Evolutionary conservation across 108 stramenopile genomes (phyloP), one percentile per base, ranked within the genome.

Genomic region (Heterococcus sp.): DNA sequence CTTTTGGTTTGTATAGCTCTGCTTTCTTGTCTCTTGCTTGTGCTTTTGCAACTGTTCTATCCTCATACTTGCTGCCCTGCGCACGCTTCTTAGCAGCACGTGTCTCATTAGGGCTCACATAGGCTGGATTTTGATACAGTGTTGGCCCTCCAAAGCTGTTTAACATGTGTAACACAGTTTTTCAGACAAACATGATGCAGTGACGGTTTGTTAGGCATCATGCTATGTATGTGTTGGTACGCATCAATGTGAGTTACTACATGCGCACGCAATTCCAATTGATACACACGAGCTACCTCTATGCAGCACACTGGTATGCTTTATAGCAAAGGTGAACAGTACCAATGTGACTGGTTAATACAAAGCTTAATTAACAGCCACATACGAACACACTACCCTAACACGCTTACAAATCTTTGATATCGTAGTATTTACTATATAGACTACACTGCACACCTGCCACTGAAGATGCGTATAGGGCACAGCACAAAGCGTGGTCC

Each of bases 401-500:
- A n/a, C n/a, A n/a, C n/a, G n/a, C n/a, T n/a, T n/a, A n/a, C n/a
- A n/a, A n/a, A n/a, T n/a, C n/a, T n/a, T n/a, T n/a, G n/a, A n/a
- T n/a, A n/a, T n/a, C n/a, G n/a, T n/a, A n/a, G n/a, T n/a, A n/a
- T n/a, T n/a, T n/a, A n/a, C n/a, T n/a, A n/a, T n/a, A n/a, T n/a
- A n/a, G n/a, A n/a, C n/a, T n/a, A n/a, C n/a, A n/a, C n/a, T n/a
- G 21, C 71, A 8, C 35, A 71, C 71, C 75, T 76, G 37, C 98
- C 98, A 32, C 91, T 86, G 76, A 99, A 99, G 74, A 98, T 91
- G 32, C 96, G 90, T 72, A 99, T 97, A 21, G 96, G 97, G 38
- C 94, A 90, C 58, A 98, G 90, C 21, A 99, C 96, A 84, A 98
- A 97, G 11, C 99, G 90, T 27, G 99, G 99, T 36, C 99, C 99